Percentiles rank a stretch among this genome's conserved stretches.
Evolutionary conservation across 2,329 filamentous ascomycete genomes (phyloP).

Genomic region (Colletotrichum abscissum): DNA sequence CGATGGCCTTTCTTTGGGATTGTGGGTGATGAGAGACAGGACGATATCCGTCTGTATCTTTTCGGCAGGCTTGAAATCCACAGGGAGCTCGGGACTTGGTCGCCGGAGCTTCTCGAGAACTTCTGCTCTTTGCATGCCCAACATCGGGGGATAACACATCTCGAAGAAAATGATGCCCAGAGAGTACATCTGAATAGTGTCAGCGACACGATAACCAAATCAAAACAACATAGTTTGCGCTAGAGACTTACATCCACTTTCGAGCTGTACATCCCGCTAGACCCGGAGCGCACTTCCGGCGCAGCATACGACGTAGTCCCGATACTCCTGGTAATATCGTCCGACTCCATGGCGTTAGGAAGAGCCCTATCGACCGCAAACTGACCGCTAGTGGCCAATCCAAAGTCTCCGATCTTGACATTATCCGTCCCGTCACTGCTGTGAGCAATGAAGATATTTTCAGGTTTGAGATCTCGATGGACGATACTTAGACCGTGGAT

Average conservation of each 20-base stretch:
- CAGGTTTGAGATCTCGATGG: conserved; percentile 94
- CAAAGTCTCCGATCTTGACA: conserved; percentile 97
- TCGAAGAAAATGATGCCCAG: conserved; percentile 98
- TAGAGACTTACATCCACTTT: conserved; percentile 82
- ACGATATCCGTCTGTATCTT: conserved; percentile 85
- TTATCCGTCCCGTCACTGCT: conserved; percentile 81
- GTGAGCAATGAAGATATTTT: conserved; percentile 90
- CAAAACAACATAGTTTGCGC: conserved; percentile 2
- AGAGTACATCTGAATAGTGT: conserved; percentile 82
- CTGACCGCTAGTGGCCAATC: conserved; percentile 90
- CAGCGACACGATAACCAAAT: conserved; percentile 13
- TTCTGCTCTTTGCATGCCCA: conserved; percentile 72
- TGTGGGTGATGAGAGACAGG: conserved; percentile 81
- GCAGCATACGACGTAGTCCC: conserved; percentile 92
- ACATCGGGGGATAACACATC: conserved; percentile 81
- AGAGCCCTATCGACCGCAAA: conserved; percentile 69
- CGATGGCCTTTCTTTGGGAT: conserved; percentile 83
- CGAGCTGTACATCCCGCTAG: conserved; percentile 83
- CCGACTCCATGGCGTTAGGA: conserved; percentile 55
- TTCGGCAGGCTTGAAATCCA: conserved; percentile 75
- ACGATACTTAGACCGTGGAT: conserved; percentile 94
- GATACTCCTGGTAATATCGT: conserved; percentile 77
- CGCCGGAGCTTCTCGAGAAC: conserved; percentile 77
- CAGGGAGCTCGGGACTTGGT: conserved; percentile 75
- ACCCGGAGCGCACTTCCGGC: conserved; percentile 85